Conservation (phyloP, 1,284 basidiomycete species). For the Porodaedalea pini region DNA sequence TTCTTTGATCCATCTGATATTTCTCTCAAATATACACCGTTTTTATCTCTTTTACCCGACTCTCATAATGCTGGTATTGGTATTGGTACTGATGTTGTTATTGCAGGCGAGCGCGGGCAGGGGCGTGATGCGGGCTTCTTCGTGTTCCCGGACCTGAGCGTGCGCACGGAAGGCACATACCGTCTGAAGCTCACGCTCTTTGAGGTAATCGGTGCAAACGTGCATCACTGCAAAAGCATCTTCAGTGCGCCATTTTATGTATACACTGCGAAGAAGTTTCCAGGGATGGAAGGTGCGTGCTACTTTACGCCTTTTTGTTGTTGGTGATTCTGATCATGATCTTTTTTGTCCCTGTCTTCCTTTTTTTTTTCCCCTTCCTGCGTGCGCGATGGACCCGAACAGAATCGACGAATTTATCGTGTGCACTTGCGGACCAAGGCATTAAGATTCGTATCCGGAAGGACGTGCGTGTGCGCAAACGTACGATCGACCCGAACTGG, state of each 20-base stretch:
- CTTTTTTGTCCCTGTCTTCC: conserved; percentile 17
- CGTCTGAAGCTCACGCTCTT: conserved; percentile 88
- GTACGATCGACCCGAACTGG: conserved; percentile 28
- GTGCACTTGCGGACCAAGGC: conserved; percentile 86
- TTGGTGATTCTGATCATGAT: not conserved
- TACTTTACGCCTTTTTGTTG: not conserved
- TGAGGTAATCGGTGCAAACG: conserved; percentile 86
- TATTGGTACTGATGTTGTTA: not conserved
- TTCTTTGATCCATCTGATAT: not conserved
- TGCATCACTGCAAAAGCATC: conserved; percentile 85
- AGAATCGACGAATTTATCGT: conserved; percentile 87
- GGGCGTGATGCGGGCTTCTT: conserved; percentile 81
- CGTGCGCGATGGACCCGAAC: not conserved
- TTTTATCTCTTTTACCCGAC: not conserved
- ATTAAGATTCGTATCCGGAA: conserved; percentile 92
- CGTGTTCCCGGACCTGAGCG: conserved; percentile 84
- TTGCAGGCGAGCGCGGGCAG: conserved; percentile 15
- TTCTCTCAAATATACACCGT: not conserved
- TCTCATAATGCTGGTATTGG: not conserved
- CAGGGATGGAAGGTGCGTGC: conserved; percentile 81
- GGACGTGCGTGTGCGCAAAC: conserved; percentile 76
- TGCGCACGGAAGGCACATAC: conserved; percentile 85
- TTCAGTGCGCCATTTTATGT: conserved; percentile 86
- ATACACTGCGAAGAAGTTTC: conserved; percentile 93
- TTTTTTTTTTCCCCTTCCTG: conserved; percentile 4